Evolutionary conservation across 208 protist species (phyloP).

Genomic region (Herpetomonas samuelpessoai): DNA sequence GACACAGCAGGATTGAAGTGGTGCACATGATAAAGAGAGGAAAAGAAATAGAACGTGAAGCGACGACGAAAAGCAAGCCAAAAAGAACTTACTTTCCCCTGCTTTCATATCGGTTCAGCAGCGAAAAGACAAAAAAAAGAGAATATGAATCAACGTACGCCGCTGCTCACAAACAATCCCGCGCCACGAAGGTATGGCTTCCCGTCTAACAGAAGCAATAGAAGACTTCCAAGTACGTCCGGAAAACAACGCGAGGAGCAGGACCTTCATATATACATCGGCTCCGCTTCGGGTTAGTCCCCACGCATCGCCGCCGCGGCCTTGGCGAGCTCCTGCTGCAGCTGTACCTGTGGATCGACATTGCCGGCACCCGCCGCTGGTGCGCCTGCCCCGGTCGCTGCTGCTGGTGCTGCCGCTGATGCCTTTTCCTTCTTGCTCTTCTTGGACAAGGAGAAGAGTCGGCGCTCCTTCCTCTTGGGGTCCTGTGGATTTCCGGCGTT

Average conservation of each 20-base stretch:
- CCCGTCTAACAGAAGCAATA: too few relatives aligned
- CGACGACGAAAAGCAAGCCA: neutral
- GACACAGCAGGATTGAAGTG: neutral
- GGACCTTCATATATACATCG: too few relatives aligned
- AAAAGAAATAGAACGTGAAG: constrained; percentile 1
- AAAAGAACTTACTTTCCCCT: too few relatives aligned
- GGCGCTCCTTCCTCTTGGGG: constrained; percentile 7
- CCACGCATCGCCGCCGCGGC: neutral
- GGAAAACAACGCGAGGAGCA: too few relatives aligned
- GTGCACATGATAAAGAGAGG: neutral
- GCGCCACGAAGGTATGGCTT: too few relatives aligned
- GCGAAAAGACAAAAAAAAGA: too few relatives aligned
- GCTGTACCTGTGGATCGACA: too few relatives aligned
- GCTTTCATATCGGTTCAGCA: too few relatives aligned
- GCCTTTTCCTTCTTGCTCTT: constrained; percentile 13
- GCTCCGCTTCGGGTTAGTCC: neutral
- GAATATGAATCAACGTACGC: too few relatives aligned
- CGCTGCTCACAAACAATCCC: too few relatives aligned
- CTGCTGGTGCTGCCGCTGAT: neutral
- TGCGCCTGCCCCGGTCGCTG: too few relatives aligned
- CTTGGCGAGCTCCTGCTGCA: neutral
- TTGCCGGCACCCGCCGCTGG: neutral
- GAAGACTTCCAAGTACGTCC: too few relatives aligned
- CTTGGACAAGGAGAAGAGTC: constrained; percentile 10
- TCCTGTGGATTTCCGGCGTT: constrained; percentile 2